Percentiles rank a stretch among this genome's conserved stretches.
phyloP scores from a whole-genome alignment of 164 flowering plant genomes.

The Berberis vulgaris region DNA sequence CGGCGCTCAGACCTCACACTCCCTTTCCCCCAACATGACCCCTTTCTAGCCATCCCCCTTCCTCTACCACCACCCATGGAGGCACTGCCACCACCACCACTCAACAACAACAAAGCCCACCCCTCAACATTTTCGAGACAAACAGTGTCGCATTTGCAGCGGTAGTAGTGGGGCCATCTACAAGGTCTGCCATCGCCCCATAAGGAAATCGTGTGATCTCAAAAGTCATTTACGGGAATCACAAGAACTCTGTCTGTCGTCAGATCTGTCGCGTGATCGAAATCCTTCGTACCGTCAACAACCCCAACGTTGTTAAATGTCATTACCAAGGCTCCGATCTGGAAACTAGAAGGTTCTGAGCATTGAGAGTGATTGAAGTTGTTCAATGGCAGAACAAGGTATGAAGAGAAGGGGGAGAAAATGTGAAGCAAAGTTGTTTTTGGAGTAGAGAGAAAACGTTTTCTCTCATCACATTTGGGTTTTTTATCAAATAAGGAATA shows the following conservation, averaged over 20 bases:
- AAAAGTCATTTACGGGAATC: conserved; percentile 83
- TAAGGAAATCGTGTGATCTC: conserved; percentile 48
- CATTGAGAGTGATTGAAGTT: too few species aligned
- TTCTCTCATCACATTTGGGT: too few species aligned
- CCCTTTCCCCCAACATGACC: conserved; percentile 66
- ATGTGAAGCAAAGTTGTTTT: too few species aligned
- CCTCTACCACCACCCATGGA: conserved; percentile 34
- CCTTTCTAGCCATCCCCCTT: conserved; percentile 61
- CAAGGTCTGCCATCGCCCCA: conserved; percentile 60
- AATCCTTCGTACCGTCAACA: conserved; percentile 63
- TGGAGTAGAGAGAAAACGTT: too few species aligned
- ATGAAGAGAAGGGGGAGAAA: too few species aligned
- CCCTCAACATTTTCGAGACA: conserved; percentile 36
- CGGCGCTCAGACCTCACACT: conserved; percentile 57
- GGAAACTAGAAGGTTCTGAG: too few species aligned
- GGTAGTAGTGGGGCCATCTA: conserved; percentile 86
- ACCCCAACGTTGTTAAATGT: conserved; percentile 72
- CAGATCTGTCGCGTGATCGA: conserved; percentile 86
- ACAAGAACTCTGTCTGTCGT: conserved; percentile 61
- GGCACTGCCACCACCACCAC: too few species aligned
- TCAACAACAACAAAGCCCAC: conserved; percentile 7
- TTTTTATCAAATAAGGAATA: too few species aligned
- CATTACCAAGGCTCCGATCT: too few species aligned
- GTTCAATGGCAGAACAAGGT: too few species aligned
- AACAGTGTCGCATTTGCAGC: conserved; percentile 55